Percentiles rank a stretch among this genome's conserved stretches.
These are phyloP conservation scores for Phoma sp. DNA, from an alignment of 2,329 filamentous ascomycete species.

Conservation along the genomic window DNA sequence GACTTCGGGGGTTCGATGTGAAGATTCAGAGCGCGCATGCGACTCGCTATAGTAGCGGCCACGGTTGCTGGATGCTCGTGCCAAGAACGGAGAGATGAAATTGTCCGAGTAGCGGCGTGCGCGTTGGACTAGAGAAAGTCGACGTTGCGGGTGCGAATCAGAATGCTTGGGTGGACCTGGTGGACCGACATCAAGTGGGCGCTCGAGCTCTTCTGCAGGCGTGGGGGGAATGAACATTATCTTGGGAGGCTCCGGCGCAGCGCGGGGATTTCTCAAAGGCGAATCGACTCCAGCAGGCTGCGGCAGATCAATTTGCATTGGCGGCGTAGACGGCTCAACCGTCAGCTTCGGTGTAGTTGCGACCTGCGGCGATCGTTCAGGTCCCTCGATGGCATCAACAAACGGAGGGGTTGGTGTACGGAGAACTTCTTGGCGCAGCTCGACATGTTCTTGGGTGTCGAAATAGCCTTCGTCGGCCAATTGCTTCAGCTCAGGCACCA, in stretches of 20 bases:
- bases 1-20: constrained; percentile 27
- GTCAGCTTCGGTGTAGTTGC: constrained; percentile 36
- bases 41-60: constrained; percentile 30
- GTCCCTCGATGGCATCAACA: constrained; percentile 29
- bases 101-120: constrained; percentile 55
- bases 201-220: constrained; percentile 55
- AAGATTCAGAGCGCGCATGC: constrained; percentile 19
- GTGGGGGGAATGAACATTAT: constrained; percentile 63
- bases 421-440: constrained; percentile 26
- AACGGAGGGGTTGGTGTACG: constrained; percentile 34
- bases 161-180: constrained; percentile 39
- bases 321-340: constrained; percentile 46
- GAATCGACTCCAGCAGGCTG: constrained; percentile 55
- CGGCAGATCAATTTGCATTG: constrained; percentile 36
- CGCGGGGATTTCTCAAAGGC: constrained; percentile 64
- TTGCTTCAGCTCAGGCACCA: constrained; percentile 27
- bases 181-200: constrained; percentile 44
- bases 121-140: constrained; percentile 50
- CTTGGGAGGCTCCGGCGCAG: constrained; percentile 62
- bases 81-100: constrained; percentile 51
- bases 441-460: constrained; percentile 22
- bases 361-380: constrained; percentile 10
- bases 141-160: constrained; percentile 45
- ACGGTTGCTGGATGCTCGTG: constrained; percentile 34
- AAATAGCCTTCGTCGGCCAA: constrained; percentile 23